phyloP scores from a whole-genome alignment of 305 asterid genomes.

The Ilex paraguariensis region DNA sequence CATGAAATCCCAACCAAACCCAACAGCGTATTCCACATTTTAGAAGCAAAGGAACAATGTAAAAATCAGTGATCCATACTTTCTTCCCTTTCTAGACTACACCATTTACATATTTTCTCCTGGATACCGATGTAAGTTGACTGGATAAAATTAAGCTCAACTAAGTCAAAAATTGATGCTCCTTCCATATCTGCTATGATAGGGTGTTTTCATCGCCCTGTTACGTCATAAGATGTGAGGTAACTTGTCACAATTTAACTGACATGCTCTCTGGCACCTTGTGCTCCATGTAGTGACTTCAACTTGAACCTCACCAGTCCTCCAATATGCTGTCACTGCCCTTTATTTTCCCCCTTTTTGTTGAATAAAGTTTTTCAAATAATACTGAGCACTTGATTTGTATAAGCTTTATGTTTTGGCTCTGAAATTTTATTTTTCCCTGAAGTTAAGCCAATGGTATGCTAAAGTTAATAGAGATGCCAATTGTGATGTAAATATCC shows the following conservation, averaged over 20 bases:
- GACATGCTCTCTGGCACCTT: neutral
- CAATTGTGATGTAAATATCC: slow-evolving; percentile 9
- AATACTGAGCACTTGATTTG: slow-evolving; percentile 5
- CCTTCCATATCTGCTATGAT: neutral
- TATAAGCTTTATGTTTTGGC: neutral
- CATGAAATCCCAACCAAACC: too few species aligned
- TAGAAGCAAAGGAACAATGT: neutral
- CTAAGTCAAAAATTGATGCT: too few species aligned
- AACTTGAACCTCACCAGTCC: neutral
- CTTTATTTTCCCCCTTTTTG: neutral
- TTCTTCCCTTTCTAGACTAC: too few species aligned
- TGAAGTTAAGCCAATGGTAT: neutral
- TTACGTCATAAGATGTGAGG: neutral
- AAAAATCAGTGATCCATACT: too few species aligned
- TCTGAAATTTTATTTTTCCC: neutral
- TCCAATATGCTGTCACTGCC: neutral
- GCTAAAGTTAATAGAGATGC: slow-evolving; percentile 4
- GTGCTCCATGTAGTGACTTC: neutral
- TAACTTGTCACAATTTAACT: neutral
- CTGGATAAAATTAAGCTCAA: neutral
- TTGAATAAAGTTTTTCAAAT: neutral
- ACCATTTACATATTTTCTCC: neutral
- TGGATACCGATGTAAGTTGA: neutral
- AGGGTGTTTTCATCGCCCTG: neutral
- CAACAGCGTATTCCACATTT: neutral